phyloP scores from a whole-genome alignment of 1,284 basidiomycete genomes.

The Malassezia nana region DNA sequence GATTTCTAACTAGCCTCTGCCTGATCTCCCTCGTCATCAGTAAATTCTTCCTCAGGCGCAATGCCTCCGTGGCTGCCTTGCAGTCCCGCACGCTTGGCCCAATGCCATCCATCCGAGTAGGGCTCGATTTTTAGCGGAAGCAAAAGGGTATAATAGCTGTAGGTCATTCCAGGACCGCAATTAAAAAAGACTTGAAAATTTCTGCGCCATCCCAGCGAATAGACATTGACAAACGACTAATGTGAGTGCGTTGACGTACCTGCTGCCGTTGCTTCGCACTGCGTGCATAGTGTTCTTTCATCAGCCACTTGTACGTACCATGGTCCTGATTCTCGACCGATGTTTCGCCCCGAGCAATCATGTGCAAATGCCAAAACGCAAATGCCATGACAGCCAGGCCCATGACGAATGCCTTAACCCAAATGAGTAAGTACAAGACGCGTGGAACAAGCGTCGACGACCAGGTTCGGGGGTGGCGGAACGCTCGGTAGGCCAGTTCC shows the following conservation, averaged over 20 bases:
- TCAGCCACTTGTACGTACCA: slow-evolving; percentile 56
- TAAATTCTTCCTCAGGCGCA: slow-evolving; percentile 52
- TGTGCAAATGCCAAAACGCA: slow-evolving; percentile 68
- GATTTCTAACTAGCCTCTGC: too few relatives aligned
- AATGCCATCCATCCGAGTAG: slow-evolving; percentile 73
- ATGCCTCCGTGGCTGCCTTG: slow-evolving; percentile 49
- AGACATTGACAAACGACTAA: slow-evolving; percentile 68
- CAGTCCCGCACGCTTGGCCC: slow-evolving; percentile 61
- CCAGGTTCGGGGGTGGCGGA: slow-evolving; percentile 53
- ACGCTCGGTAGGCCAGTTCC: slow-evolving; percentile 8
- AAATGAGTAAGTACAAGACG: slow-evolving; percentile 56
- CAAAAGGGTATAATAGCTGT: slow-evolving; percentile 58
- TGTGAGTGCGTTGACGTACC: neutral
- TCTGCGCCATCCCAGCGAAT: slow-evolving; percentile 64
- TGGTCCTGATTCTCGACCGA: slow-evolving; percentile 84
- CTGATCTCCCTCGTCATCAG: slow-evolving; percentile 51
- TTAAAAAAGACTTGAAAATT: slow-evolving; percentile 86
- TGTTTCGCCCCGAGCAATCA: slow-evolving; percentile 70
- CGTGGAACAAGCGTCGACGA: slow-evolving; percentile 57
- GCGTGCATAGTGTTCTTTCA: neutral
- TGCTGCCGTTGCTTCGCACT: neutral
- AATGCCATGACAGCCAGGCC: slow-evolving; percentile 70
- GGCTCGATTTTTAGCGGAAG: slow-evolving; percentile 71
- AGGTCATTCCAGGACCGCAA: slow-evolving; percentile 54
- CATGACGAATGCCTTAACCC: slow-evolving; percentile 62